phyloP scores from a whole-genome alignment of 2,329 filamentous ascomycete genomes.

The Ceratocystis diversiconidia region DNA sequence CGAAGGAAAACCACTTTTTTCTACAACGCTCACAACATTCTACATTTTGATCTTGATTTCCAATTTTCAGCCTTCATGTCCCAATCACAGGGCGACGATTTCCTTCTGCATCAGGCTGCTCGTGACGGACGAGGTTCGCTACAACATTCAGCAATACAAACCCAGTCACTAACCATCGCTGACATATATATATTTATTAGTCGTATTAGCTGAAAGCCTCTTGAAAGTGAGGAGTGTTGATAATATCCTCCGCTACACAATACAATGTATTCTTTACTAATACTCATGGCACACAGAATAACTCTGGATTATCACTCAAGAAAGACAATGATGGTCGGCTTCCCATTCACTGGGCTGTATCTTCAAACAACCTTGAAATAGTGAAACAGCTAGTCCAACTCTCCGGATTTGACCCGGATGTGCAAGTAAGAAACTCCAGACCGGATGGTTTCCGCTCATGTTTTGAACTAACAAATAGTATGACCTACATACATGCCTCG shows the following conservation, averaged over 20 bases:
- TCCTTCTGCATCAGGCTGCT: constrained; percentile 73
- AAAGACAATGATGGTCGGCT: constrained; percentile 80
- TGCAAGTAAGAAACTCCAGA: constrained; percentile 40
- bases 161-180: neutral
- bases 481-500: neutral
- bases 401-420: constrained; percentile 70
- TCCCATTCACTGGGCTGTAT: constrained; percentile 86
- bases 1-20: neutral
- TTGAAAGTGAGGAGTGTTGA: constrained; percentile 8
- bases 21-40: neutral
- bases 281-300: constrained; percentile 38
- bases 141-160: neutral
- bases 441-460: neutral
- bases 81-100: constrained; percentile 40
- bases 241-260: neutral
- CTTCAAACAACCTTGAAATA: constrained; percentile 65
- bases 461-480: neutral
- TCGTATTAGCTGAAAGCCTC: constrained; percentile 4
- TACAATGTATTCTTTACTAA: neutral
- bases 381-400: constrained; percentile 55
- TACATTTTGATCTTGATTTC: neutral
- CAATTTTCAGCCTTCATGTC: neutral
- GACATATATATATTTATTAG: neutral
- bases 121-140: constrained; percentile 66
- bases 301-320: constrained; percentile 57